phyloP scores from a whole-genome alignment of 768 basidiomycete species.

The Pisolithus marmoratus region DNA sequence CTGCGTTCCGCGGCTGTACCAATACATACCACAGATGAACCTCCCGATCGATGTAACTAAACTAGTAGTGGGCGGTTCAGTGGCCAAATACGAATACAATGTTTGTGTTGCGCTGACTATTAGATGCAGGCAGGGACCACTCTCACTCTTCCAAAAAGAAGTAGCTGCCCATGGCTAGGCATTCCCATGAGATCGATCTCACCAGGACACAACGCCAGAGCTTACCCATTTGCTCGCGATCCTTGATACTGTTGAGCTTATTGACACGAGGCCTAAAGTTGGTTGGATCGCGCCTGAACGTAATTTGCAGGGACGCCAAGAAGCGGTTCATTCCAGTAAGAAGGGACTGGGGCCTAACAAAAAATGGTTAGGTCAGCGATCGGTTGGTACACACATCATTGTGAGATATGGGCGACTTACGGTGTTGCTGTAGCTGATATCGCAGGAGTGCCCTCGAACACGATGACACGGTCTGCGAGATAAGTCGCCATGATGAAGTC shows the following conservation, averaged over 20 bases:
- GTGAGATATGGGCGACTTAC: conserved; percentile 40
- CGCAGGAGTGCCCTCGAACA: conserved; percentile 85
- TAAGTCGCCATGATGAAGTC: conserved; percentile 99
- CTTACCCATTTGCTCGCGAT: conserved; percentile 81
- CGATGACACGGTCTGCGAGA: conserved; percentile 95
- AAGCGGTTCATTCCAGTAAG: conserved; percentile 98
- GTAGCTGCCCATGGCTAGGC: conserved; percentile 72
- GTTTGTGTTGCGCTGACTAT: not conserved
- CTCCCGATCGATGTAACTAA: not conserved
- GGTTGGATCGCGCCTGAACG: conserved; percentile 96
- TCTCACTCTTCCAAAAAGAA: conserved; percentile 85
- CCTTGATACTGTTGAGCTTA: conserved; percentile 80
- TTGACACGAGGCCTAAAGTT: conserved; percentile 88
- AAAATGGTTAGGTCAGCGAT: not conserved
- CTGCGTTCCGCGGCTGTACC: too few species aligned
- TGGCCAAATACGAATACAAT: not conserved
- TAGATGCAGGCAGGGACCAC: not conserved
- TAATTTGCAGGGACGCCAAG: conserved; percentile 92
- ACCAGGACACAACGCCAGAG: conserved; percentile 1
- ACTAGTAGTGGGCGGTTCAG: not conserved
- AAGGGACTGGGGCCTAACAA: conserved; percentile 79
- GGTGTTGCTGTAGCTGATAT: conserved; percentile 84
- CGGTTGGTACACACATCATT: not conserved
- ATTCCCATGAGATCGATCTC: conserved; percentile 5
- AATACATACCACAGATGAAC: not conserved